A percentile compares a stretch with the other conserved stretches of the same genome.
Conservation (phyloP, 805 yeast genomes). For the Metschnikowia arizonensis region DNA sequence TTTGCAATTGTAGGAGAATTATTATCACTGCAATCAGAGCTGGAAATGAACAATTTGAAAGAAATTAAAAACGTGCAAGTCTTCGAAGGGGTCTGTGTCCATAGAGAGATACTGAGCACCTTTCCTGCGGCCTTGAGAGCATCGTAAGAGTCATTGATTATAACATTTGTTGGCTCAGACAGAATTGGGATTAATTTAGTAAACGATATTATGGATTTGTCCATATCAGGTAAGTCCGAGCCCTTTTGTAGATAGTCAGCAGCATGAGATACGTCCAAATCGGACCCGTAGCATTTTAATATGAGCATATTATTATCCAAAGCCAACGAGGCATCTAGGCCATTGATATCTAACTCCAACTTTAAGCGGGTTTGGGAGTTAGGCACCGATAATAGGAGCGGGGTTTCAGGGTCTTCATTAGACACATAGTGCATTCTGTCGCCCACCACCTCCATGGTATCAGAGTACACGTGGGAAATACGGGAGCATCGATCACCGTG, state of each 20-base stretch:
- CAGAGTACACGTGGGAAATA: slow-evolving; percentile 18
- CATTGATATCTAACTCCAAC: slow-evolving; percentile 25
- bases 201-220: slow-evolving; percentile 30
- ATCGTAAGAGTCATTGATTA: slow-evolving; percentile 15
- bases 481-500: slow-evolving; percentile 21
- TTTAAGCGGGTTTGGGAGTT: slow-evolving; percentile 22
- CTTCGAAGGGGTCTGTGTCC: slow-evolving; percentile 8
- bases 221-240: slow-evolving; percentile 12
- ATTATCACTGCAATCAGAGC: neutral
- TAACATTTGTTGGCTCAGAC: slow-evolving; percentile 8
- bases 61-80: slow-evolving; percentile 1
- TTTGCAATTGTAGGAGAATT: neutral
- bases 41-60: slow-evolving; percentile 9
- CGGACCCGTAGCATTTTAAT: slow-evolving; percentile 26
- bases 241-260: slow-evolving; percentile 11
- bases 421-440: slow-evolving; percentile 8
- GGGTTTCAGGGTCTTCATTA: slow-evolving; percentile 13
- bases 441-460: slow-evolving; percentile 11
- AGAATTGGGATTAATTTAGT: slow-evolving; percentile 25
- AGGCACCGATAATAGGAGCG: slow-evolving; percentile 31
- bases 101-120: slow-evolving; percentile 11
- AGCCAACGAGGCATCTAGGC: slow-evolving; percentile 13
- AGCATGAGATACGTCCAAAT: slow-evolving; percentile 11
- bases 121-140: slow-evolving; percentile 1
- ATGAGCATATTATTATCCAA: slow-evolving; percentile 26